Evolutionary conservation across 2,329 filamentous ascomycete species (phyloP).

Genomic region (Ceratocystis papillata): DNA sequence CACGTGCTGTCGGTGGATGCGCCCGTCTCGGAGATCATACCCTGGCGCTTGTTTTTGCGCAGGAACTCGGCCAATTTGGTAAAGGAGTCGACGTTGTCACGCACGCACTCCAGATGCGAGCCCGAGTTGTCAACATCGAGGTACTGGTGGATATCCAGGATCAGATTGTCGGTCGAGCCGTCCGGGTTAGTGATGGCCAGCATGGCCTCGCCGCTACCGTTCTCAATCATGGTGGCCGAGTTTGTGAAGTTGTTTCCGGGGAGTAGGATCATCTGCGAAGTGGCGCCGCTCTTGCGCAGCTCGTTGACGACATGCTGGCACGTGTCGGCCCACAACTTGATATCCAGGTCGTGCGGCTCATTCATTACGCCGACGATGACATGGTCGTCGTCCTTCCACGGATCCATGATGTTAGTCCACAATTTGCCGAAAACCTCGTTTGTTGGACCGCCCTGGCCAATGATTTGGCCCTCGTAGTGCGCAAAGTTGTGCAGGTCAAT

Average conservation of each 20-base stretch:
- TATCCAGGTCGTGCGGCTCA: conserved; percentile 52
- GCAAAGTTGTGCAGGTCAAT: conserved; percentile 51
- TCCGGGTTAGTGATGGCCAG: conserved; percentile 48
- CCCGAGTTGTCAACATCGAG: conserved; percentile 49
- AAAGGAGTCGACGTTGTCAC: conserved; percentile 43
- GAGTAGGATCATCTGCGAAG: conserved; percentile 51
- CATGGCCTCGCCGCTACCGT: conserved; percentile 42
- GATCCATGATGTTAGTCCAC: conserved; percentile 48
- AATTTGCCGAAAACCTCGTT: conserved; percentile 48
- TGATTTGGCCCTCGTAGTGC: conserved; percentile 50
- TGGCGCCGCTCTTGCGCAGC: conserved; percentile 55
- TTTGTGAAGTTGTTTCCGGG: conserved; percentile 51
- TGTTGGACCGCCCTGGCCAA: conserved; percentile 54
- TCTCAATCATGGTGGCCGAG: conserved; percentile 39
- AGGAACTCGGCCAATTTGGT: conserved; percentile 38
- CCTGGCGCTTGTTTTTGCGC: conserved; percentile 35
- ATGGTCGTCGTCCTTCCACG: conserved; percentile 45
- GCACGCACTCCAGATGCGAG: conserved; percentile 41
- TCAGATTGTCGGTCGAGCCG: conserved; percentile 44
- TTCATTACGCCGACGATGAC: conserved; percentile 60
- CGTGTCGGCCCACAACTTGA: conserved; percentile 47
- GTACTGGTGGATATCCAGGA: conserved; percentile 52
- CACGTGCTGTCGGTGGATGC: conserved; percentile 34
- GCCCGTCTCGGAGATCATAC: conserved; percentile 41
- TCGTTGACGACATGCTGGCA: conserved; percentile 54